Conservation (phyloP, 1,284 basidiomycete species). For the Tetrapyrgos nigripes region DNA sequence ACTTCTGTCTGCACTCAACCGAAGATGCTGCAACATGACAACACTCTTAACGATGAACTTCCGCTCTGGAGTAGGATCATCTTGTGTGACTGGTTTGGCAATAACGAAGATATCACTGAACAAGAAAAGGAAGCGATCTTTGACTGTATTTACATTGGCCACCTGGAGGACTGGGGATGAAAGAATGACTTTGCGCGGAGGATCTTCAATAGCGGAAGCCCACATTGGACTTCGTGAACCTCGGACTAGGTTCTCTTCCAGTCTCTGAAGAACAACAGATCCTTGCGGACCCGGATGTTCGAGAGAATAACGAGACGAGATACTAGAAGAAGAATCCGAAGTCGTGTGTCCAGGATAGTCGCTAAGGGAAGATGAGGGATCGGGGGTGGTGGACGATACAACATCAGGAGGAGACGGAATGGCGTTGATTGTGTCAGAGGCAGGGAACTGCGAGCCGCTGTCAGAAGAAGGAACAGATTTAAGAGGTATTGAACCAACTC, state of each 20-base stretch:
- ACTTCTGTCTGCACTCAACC: constrained; percentile 69
- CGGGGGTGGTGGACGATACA: constrained; percentile 70
- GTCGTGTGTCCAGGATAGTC: constrained; percentile 61
- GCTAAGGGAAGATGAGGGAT: constrained; percentile 70
- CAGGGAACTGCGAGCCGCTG: constrained; percentile 32
- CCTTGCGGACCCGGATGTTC: constrained; percentile 38
- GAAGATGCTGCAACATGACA: constrained; percentile 77
- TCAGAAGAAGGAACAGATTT: constrained; percentile 23
- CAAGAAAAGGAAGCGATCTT: constrained; percentile 95
- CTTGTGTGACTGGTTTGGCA: constrained; percentile 72
- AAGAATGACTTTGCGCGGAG: constrained; percentile 84
- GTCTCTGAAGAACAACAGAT: constrained; percentile 60
- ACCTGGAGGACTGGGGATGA: constrained; percentile 93
- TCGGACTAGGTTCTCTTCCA: constrained; percentile 71
- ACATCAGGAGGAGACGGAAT: constrained; percentile 62
- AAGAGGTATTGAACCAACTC: constrained; percentile 34
- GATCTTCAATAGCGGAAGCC: constrained; percentile 78
- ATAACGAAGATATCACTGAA: constrained; percentile 95
- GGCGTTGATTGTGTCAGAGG: constrained; percentile 33
- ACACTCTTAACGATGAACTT: constrained; percentile 90
- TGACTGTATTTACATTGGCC: constrained; percentile 92
- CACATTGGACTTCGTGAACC: constrained; percentile 66
- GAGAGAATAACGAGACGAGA: constrained; percentile 51
- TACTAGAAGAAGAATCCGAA: constrained; percentile 54
- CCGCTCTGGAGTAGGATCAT: constrained; percentile 75